Evolutionary conservation across 139 green algal genomes (phyloP).

Genomic region (Closterium sp.): DNA sequence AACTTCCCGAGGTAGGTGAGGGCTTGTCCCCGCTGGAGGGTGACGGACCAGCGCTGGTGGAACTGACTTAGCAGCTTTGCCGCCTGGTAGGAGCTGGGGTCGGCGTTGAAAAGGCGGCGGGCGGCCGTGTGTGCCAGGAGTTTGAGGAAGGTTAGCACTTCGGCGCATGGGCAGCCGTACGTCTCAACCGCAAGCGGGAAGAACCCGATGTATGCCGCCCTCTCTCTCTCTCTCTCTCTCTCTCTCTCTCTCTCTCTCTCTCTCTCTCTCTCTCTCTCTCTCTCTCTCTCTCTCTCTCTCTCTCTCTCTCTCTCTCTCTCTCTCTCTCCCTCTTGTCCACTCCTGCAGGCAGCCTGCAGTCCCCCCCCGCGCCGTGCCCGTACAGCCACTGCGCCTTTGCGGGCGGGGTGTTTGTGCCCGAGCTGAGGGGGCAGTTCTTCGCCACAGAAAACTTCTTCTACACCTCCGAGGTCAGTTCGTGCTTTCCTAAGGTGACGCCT

Average conservation of each 20-base stretch:
- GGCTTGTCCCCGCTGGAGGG: no score
- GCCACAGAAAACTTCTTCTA: slow-evolving; percentile 54
- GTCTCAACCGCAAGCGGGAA: no score
- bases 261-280: not conserved
- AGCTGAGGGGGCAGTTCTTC: slow-evolving; percentile 32
- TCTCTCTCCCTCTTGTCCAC: not conserved
- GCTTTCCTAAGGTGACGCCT: not conserved
- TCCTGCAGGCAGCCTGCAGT: not conserved
- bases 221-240: not conserved
- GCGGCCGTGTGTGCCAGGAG: no score
- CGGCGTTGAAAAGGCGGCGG: no score
- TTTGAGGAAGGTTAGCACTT: no score
- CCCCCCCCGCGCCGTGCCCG: not conserved
- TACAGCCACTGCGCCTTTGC: not conserved
- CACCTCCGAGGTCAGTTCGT: slow-evolving; percentile 37
- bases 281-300: not conserved
- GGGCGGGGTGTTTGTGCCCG: slow-evolving; percentile 6
- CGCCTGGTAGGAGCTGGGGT: no score
- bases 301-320: not conserved
- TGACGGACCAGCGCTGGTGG: no score
- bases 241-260: not conserved
- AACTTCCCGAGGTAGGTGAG: no score
- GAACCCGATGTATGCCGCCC: no score
- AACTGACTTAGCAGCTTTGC: no score
- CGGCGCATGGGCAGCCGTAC: no score